phyloP scores from a whole-genome alignment of 192 early-diverging fungal genomes.

The Coemansia biformis region DNA sequence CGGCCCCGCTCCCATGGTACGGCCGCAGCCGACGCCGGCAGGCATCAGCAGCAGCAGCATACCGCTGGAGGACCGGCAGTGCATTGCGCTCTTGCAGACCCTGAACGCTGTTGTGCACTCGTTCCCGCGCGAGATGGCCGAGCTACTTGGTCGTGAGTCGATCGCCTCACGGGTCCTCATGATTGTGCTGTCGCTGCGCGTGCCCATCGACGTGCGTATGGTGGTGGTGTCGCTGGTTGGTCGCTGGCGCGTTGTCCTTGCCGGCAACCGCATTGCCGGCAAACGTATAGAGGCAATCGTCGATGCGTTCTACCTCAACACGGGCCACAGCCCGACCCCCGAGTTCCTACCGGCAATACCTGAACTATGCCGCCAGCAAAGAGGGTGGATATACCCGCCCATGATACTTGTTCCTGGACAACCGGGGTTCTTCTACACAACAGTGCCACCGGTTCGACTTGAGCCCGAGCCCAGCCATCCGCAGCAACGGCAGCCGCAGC shows the following conservation, averaged over 20 bases:
- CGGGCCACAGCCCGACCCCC: constrained; percentile 5
- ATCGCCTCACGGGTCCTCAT: constrained; percentile 9
- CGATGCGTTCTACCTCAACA: constrained; percentile 12
- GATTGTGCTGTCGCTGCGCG: not conserved
- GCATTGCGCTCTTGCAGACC: constrained; percentile 15
- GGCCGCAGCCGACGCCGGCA: too few relatives aligned
- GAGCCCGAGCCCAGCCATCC: too few relatives aligned
- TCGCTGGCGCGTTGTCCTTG: constrained; percentile 21
- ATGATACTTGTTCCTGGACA: not conserved
- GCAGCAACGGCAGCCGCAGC: not conserved
- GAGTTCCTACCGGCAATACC: constrained; percentile 12
- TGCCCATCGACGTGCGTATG: constrained; percentile 23
- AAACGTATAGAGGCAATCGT: constrained; percentile 14
- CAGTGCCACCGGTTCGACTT: too few relatives aligned
- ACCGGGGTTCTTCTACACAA: not conserved
- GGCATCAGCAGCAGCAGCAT: too few relatives aligned
- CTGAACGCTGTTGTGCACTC: constrained; percentile 21
- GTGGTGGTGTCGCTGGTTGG: constrained; percentile 9
- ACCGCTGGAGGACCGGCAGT: too few relatives aligned
- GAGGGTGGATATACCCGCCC: constrained; percentile 18
- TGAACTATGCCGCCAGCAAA: constrained; percentile 2
- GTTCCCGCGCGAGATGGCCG: constrained; percentile 15
- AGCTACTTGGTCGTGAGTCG: not conserved
- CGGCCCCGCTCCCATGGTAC: too few relatives aligned
- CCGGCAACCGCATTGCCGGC: not conserved